These are phyloP conservation scores for Fusarium virguliforme DNA, from an alignment of 2,329 filamentous ascomycete species.

Conservation along the genomic window DNA sequence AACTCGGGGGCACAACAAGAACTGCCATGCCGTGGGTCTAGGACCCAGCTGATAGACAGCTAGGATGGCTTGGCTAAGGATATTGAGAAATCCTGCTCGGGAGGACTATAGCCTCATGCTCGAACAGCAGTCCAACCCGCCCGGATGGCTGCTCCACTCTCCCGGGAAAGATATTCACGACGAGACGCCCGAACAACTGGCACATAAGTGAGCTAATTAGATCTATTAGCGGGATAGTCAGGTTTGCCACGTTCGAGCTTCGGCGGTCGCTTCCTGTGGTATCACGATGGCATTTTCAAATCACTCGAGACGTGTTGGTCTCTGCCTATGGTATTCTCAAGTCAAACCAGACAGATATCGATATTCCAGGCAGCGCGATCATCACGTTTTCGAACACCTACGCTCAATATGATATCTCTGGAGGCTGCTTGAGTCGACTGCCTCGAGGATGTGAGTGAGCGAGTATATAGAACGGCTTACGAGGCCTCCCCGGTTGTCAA, in stretches of 20 bases:
- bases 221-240: not conserved
- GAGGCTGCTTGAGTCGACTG: not conserved
- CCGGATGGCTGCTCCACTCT: not conserved
- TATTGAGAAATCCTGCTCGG: not conserved
- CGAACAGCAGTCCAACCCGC: not conserved
- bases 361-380: not conserved
- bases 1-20: not conserved
- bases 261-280: not conserved
- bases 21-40: not conserved
- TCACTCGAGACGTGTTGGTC: not conserved
- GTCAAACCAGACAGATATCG: conserved; percentile 3
- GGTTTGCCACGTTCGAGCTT: too few relatives aligned
- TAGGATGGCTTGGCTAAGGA: not conserved
- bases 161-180: conserved; percentile 11
- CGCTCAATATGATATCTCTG: not conserved
- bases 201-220: not conserved
- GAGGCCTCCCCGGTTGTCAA: not conserved
- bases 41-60: not conserved
- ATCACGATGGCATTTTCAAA: conserved; percentile 12
- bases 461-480: not conserved
- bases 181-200: not conserved
- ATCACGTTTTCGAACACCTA: not conserved
- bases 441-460: not conserved
- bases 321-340: not conserved
- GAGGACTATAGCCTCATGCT: not conserved